Evolutionary conservation across 805 yeast species (phyloP), one percentile per base, ranked within the genome.

Genomic region (Huiozyma naganishii): DNA sequence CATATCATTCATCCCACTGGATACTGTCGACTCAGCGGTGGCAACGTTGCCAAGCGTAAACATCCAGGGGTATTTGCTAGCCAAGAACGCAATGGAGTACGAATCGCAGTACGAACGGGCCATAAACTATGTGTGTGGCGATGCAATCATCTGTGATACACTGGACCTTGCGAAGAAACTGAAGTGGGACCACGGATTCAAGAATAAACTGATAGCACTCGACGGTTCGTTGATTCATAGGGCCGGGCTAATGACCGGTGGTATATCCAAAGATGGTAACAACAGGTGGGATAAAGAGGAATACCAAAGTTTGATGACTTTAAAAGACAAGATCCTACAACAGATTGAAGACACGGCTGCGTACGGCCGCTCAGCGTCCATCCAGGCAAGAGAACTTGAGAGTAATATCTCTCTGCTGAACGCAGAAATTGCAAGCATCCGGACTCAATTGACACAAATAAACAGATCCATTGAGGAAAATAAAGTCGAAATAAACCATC

Each of bases 221-320:
- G 87, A 86, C 41, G 98, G 98, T 1, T 76, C 90, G 0, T 69
- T 88, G 29, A 83, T 92, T 39, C 87, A 86, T 57, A 79, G 77
- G 54, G 80, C 90, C 5, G 95, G 95, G 6, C 69, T 88, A 33
- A 86, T 92, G 95, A 83, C 97, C 7, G 97, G 97, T 59, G 97
- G 97, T 51, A 66, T 70, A 29, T 70, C 77, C 6, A 69, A 69
- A n/a, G 68, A 68, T 35, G 57, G 52, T 17, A 57, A 60, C 29
- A 68, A 71, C 45, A 71, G 75, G 49, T 86, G 95, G 95, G 87
- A 80, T 58, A 86, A 82, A 54, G 72, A 75, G 37, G 84, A 80
- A 52, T 73, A 75, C 51, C 73, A 71, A 41, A 66, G 70, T 23
- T 67, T 88, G 50, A 71, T 66, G 44, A 68, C 72, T 7, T 54